These are phyloP conservation scores for Collybiopsis luxurians DNA, from an alignment of 768 basidiomycete genomes.

Conservation along the genomic window DNA sequence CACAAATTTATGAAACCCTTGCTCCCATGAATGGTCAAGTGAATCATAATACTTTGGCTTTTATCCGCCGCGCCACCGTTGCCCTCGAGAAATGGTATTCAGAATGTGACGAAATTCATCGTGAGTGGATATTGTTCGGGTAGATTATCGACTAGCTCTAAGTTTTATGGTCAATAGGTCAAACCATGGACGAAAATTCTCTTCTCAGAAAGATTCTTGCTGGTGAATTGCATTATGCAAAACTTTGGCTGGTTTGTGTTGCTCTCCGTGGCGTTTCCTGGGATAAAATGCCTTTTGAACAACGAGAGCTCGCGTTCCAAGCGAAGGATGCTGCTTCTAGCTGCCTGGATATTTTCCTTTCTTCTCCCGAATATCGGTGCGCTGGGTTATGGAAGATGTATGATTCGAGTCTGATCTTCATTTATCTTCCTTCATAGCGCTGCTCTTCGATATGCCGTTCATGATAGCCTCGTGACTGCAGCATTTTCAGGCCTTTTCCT, in stretches of 20 bases:
- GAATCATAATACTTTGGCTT: slow-evolving; percentile 79
- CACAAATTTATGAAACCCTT: slow-evolving; percentile 91
- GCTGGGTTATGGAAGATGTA: slow-evolving; percentile 14
- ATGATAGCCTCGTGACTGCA: slow-evolving; percentile 88
- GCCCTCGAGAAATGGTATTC: slow-evolving; percentile 91
- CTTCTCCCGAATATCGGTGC: slow-evolving; percentile 77
- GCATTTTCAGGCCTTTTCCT: slow-evolving; percentile 91
- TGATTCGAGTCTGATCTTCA: slow-evolving; percentile 3
- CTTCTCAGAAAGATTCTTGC: slow-evolving; percentile 84
- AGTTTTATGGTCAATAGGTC: slow-evolving; percentile 39
- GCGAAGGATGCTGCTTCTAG: slow-evolving; percentile 90
- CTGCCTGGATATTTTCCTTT: slow-evolving; percentile 82
- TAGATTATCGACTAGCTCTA: neutral
- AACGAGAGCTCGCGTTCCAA: slow-evolving; percentile 91
- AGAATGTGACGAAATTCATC: slow-evolving; percentile 84
- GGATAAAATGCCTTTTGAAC: slow-evolving; percentile 96
- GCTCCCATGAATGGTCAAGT: slow-evolving; percentile 84
- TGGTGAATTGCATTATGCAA: slow-evolving; percentile 88
- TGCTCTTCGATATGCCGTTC: slow-evolving; percentile 89
- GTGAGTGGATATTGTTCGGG: slow-evolving; percentile 37
- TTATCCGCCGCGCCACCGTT: slow-evolving; percentile 82
- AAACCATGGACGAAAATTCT: slow-evolving; percentile 81
- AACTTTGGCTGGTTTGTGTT: slow-evolving; percentile 93
- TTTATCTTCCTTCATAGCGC: slow-evolving; percentile 58
- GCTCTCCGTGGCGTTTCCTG: slow-evolving; percentile 88